Evolutionary conservation across 495 filamentous ascomycete species (phyloP), one percentile per base, ranked within the genome.

Genomic region (Penicillium coffeae): DNA sequence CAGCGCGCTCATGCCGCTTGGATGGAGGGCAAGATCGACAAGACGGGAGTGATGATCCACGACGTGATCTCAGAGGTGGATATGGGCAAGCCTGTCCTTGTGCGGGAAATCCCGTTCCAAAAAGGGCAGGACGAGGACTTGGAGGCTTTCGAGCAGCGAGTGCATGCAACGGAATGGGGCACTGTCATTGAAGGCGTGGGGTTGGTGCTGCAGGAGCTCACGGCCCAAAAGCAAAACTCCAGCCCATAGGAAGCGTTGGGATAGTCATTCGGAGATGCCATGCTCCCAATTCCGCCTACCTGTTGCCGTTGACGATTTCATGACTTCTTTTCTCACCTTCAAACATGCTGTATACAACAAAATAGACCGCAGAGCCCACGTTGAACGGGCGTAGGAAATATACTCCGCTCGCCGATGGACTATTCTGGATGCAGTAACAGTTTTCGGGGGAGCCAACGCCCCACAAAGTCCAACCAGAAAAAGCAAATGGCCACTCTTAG

Each of bases 21-120:
- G 65, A 57, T 84, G 60, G 78, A 78, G 18, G 87, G 86, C 7
- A 81, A 79, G 63, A 79, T 92, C 32, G 78, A 86, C 57, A 82
- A 77, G 63, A 96, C 90, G 1, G 90, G 90, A 1, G 84, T 93
- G n/a, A 96, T 97, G 90, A 82, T 94, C 2, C 90, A 95, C 67
- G 83, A 89, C 60, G 89, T 95, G 38, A 87, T 95, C 54, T 78
- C 75, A 33, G 83, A 91, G 56, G 89, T 95, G 34, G 91, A 95
- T 67, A 79, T 84, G 62, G 91, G 91, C 2, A 74, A 78, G 55
- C 84, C 88, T 4, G 82, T 95, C 52, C 64, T 91, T 44, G 78
- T 85, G 9, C 65, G 73, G 52, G 85, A 90, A 72, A 81, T 95
- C 38, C 75, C 79, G 44, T 84, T 90, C 53, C 71, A 68, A 38